Evolutionary conservation across 805 yeast genomes (phyloP), one percentile per base, ranked within the genome.

Genomic region (Wickerhamiella occidentalis): DNA sequence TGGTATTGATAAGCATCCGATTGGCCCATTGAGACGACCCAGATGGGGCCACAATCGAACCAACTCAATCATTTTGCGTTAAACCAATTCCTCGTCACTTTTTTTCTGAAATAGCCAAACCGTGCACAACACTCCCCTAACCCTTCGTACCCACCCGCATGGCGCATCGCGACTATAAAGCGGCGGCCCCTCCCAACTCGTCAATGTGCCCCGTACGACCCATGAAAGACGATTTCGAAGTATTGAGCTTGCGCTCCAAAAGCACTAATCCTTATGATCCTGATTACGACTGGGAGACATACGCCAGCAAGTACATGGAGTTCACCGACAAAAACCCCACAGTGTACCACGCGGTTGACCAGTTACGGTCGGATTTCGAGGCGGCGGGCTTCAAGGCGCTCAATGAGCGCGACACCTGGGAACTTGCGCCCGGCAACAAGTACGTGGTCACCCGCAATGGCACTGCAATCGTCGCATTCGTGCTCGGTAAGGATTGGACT

Each of bases 291-390:
- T 53, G 57, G 57, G 61, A 57, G 48, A 58, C 54, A 41, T 57
- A 57, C 40, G 63, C 63, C 45, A 25, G 53, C 22, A 70, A 73
- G 40, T 84, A 80, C 65, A 73, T 83, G 52, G 77, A 78, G 54
- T 85, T 85, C 68, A 82, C 86, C 46, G 78, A 79, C 61, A 67
- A 71, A 30, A 76, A 75, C 56, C 94, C 94, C 45, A 84, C 94
- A 15, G 78, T 78, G 36, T 84, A 66, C 68, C 94, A 85, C 61
- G 87, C 80, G 22, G 79, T 82, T 13, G 62, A 72, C 35, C 65
- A 68, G 58, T 72, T 82, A 51, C 61, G 76, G 40, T 58, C 65
- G 29, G 61, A 71, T 50, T 67, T 85, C 52, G 73, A 70, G 44
- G 64, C 65, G 3, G 71, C 75, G 37, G 94, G 94, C 2, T 85